A percentile compares a stretch with the other conserved stretches of the same genome.
Evolutionary conservation across 2,329 filamentous ascomycete genomes (phyloP).

Genomic region (Tothia fuscella): DNA sequence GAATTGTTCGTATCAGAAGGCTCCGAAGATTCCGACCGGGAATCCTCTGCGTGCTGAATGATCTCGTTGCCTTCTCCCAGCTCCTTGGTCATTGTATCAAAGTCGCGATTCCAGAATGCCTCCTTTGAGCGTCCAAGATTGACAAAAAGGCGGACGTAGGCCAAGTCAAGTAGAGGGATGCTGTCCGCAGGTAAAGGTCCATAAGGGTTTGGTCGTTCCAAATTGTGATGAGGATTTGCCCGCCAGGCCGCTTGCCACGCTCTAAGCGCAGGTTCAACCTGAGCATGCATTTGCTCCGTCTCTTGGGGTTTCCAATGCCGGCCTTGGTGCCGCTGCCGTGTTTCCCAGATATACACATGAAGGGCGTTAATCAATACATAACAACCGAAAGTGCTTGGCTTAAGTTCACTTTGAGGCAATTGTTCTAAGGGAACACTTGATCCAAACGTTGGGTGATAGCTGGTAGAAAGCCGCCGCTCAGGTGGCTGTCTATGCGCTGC

Average conservation of each 20-base stretch:
- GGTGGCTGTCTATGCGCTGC: conserved; percentile 53
- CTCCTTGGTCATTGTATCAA: conserved; percentile 82
- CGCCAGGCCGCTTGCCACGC: conserved; percentile 93
- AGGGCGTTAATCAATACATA: conserved; percentile 85
- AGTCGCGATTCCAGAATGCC: conserved; percentile 87
- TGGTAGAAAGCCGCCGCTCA: conserved; percentile 19
- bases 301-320: conserved; percentile 84
- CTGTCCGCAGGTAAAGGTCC: conserved; percentile 82
- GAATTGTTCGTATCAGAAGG: conserved; percentile 12
- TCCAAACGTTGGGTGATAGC: conserved; percentile 28
- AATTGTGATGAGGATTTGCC: conserved; percentile 69
- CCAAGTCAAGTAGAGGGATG: conserved; percentile 80
- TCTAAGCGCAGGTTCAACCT: conserved; percentile 85
- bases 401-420: conserved; percentile 49
- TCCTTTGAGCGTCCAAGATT: conserved; percentile 89
- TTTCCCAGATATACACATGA: conserved; percentile 98
- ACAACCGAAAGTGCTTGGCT: conserved; percentile 84
- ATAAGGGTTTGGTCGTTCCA: conserved; percentile 75
- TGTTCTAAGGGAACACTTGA: conserved; percentile 37
- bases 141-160: conserved; percentile 85
- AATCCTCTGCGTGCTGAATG: conserved; percentile 46
- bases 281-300: conserved; percentile 89
- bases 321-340: conserved; percentile 76
- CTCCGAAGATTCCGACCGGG: conserved; percentile 33
- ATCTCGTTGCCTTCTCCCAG: conserved; percentile 67